phyloP scores from a whole-genome alignment of 768 basidiomycete genomes.

The Mycena kentingensis region DNA sequence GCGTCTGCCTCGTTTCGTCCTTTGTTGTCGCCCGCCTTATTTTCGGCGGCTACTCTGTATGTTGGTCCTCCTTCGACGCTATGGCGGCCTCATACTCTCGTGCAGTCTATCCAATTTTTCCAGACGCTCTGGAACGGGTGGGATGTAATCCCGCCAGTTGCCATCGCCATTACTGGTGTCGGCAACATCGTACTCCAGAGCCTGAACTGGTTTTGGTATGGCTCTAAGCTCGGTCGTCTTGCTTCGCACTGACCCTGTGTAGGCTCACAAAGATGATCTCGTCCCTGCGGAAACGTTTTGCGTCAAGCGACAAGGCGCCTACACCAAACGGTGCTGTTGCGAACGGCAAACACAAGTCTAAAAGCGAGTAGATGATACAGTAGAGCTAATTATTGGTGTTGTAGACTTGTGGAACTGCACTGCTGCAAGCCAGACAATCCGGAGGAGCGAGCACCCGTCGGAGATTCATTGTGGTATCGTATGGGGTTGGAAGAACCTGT shows the following conservation, averaged over 20 bases:
- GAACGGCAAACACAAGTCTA: slow-evolving; percentile 9
- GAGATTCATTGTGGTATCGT: too few relatives aligned
- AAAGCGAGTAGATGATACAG: slow-evolving; percentile 4
- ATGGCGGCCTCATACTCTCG: background rate
- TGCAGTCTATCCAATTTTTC: slow-evolving; percentile 69
- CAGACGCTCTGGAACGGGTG: slow-evolving; percentile 57
- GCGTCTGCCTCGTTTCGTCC: slow-evolving; percentile 59
- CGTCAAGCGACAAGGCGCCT: slow-evolving; percentile 10
- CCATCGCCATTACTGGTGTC: slow-evolving; percentile 50
- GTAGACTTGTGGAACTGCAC: too few relatives aligned
- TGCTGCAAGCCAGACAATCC: too few relatives aligned
- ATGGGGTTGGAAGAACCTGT: too few relatives aligned
- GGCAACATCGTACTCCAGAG: slow-evolving; percentile 70
- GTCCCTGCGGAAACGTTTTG: slow-evolving; percentile 65
- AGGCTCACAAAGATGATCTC: slow-evolving; percentile 79
- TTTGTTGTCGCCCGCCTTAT: slow-evolving; percentile 75
- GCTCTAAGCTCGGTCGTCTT: slow-evolving; percentile 5
- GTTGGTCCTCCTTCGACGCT: background rate
- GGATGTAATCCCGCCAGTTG: slow-evolving; percentile 52
- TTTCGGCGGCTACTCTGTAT: slow-evolving; percentile 57
- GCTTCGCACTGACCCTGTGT: background rate
- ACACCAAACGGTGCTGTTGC: slow-evolving; percentile 1
- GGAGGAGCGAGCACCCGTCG: too few relatives aligned
- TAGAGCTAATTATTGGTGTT: too few relatives aligned
- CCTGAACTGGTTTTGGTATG: slow-evolving; percentile 82